Evolutionary conservation across 345 rosid species (phyloP), one percentile per base, ranked within the genome.

Genomic region (Bretschneidera sinensis): DNA sequence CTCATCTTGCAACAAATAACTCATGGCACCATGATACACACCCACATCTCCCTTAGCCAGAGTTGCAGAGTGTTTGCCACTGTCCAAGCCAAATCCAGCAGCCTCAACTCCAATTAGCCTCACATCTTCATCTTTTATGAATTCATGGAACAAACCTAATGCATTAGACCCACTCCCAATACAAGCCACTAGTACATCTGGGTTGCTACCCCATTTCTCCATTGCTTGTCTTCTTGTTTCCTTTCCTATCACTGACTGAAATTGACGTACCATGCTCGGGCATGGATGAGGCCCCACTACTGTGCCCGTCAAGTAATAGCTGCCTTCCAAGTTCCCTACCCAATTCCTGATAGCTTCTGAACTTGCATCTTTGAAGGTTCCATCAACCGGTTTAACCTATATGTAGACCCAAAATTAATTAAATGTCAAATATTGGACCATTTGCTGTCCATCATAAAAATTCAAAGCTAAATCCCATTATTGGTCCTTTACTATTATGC

Each of bases 81-180:
- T 85, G 43, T 87, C 83, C 23, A 92, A 63, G 4, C 98, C 96
- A 2, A 89, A 77, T 10, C 96, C 96, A 1, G 84, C 95, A 0
- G 92, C 96, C 64, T 92, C 96, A 6, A 92, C 81, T 20, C 98
- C 96, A 6, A 92, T 74, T 59, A 92, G 50, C 47, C 95, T 75
- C 55, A 92, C 96, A 2, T 77, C 87, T 21, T 74, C 63, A 21
- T 92, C 96, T 2, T 48, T 53, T 8, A 85, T 52, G 71, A 92
- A 89, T 45, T 86, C 96, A 54, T 85, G 85, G 74, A 92, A 86
- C 65, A 89, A 53, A 21, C 98, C 98, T 2, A 92, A 61, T 0
- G 96, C 98, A 65, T 88, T 88, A 1, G 96, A 86, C 5, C 96
- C 98, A 60, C 90, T 82, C 45, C 95, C 96, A 9, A 91, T 65